These are phyloP conservation scores for Lasiosphaeria hispida DNA, from an alignment of 495 filamentous ascomycete genomes.

Conservation along the genomic window DNA sequence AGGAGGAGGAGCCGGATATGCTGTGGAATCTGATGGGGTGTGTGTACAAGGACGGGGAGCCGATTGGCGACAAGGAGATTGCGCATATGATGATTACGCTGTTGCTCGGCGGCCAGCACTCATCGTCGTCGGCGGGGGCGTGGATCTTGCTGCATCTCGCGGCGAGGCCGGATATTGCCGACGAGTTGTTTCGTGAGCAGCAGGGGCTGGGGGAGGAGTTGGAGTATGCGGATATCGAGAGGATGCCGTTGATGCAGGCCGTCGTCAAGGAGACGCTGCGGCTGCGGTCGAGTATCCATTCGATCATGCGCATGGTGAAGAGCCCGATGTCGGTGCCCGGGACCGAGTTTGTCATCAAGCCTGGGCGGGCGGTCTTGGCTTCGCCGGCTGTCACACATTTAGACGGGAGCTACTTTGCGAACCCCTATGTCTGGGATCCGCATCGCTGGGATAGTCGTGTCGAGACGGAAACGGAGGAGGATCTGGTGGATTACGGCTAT, in stretches of 20 bases:
- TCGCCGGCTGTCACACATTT: constrained; percentile 55
- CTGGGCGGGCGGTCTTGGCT: constrained; percentile 61
- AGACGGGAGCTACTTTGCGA: constrained; percentile 43
- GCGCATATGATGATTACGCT: constrained; percentile 76
- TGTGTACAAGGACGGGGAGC: constrained; percentile 60
- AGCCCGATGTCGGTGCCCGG: constrained; percentile 61
- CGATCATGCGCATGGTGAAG: constrained; percentile 68
- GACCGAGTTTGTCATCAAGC: constrained; percentile 63
- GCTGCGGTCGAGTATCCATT: constrained; percentile 65
- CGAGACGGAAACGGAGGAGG: constrained; percentile 21
- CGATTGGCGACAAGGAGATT: constrained; percentile 62
- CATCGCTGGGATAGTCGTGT: constrained; percentile 49
- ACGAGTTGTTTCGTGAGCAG: constrained; percentile 64
- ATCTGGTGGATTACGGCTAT: constrained; percentile 31
- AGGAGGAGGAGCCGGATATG: constrained; percentile 54
- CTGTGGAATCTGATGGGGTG: constrained; percentile 67
- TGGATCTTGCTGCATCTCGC: constrained; percentile 68
- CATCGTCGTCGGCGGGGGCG: constrained; percentile 61
- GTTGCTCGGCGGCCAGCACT: constrained; percentile 73
- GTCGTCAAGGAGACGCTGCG: constrained; percentile 68
- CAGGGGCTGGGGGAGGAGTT: constrained; percentile 16
- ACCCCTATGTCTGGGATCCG: constrained; percentile 50
- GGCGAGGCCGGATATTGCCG: constrained; percentile 56
- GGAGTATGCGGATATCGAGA: constrained; percentile 52
- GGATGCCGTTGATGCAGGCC: constrained; percentile 54